Conservation (phyloP, 2,329 filamentous ascomycete genomes). For the Sordariomycetes sp. region DNA sequence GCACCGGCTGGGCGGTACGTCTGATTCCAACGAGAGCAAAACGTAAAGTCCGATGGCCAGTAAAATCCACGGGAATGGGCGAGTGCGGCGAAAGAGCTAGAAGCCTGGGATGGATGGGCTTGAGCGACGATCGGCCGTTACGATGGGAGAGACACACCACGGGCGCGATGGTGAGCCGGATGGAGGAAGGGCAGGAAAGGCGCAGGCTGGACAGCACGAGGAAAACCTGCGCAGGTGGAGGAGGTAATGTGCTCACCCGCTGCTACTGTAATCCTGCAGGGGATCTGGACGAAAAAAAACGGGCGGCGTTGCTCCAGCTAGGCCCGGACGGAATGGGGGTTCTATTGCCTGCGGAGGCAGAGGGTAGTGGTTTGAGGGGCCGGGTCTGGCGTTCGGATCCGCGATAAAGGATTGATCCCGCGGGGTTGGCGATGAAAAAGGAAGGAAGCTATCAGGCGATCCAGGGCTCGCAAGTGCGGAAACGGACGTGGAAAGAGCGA, state of each 20-base stretch:
- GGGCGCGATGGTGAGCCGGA: neutral
- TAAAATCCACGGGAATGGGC: neutral
- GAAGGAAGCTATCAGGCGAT: neutral
- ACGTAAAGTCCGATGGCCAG: neutral
- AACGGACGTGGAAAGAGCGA: neutral
- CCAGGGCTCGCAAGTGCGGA: neutral
- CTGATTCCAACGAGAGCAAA: no score
- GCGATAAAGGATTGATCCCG: neutral
- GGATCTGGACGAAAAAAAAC: neutral
- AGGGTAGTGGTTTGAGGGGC: neutral
- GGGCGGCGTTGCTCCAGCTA: neutral
- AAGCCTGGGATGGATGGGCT: neutral
- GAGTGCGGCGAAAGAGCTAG: neutral
- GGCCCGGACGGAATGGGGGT: neutral
- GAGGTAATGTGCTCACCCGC: slow-evolving; percentile 1
- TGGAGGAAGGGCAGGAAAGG: neutral
- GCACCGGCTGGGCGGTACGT: no score
- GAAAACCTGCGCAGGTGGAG: slow-evolving; percentile 1
- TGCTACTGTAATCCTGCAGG: neutral
- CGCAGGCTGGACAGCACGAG: neutral
- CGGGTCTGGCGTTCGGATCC: neutral
- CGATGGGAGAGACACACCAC: neutral
- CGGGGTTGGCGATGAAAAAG: neutral
- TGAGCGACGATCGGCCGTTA: neutral
- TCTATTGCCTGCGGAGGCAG: neutral